A percentile compares a stretch with the other conserved stretches of the same genome.
Conservation (phyloP, 331 rosid genomes). For the Quercus tomentella region DNA sequence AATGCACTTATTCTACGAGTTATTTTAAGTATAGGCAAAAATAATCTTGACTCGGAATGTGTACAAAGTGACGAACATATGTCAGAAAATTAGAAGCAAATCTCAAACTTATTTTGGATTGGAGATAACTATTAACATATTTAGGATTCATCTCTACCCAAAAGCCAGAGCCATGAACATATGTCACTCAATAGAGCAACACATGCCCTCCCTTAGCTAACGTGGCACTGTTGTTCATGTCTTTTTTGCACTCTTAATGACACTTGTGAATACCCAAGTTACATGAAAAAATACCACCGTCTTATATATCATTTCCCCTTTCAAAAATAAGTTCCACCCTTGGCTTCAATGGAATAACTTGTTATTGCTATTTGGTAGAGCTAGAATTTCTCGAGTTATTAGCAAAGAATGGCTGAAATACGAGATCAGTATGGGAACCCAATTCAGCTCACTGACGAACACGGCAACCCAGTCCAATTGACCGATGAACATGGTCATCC, state of each 20-base stretch:
- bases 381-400: neutral
- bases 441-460: constrained; percentile 50
- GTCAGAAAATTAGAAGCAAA: no score
- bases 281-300: constrained; percentile 48
- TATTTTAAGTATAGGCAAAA: no score
- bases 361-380: no score
- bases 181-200: neutral
- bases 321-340: neutral
- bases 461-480: constrained; percentile 54
- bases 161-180: neutral
- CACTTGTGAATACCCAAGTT: constrained; percentile 21
- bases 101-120: no score
- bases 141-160: neutral
- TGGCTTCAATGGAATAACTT: no score
- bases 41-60: no score
- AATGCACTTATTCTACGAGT: no score
- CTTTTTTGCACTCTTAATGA: neutral
- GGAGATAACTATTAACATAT: no score
- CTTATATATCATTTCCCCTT: neutral
- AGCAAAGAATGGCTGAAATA: constrained; percentile 49
- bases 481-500: constrained; percentile 74
- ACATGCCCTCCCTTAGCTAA: constrained; percentile 7
- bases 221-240: constrained; percentile 31
- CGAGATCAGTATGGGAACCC: constrained; percentile 64
- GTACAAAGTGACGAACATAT: no score